These are phyloP conservation scores for Arabis hirsuta DNA, from an alignment of 345 rosid genomes.

Conservation along the genomic window DNA sequence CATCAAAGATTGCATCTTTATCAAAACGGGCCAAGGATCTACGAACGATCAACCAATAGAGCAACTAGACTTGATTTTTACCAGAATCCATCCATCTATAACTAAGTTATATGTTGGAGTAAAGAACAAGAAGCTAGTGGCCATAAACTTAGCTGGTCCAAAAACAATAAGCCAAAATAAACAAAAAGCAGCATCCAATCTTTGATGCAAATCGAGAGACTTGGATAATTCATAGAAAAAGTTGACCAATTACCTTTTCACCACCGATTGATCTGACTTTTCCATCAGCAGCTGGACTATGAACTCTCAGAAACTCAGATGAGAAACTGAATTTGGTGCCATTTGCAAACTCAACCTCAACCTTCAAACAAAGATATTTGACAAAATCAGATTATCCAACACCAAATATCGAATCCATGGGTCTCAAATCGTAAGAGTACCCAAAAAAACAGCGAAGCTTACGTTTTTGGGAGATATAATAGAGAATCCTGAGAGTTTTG, in stretches of 20 bases:
- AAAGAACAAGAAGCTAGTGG: slow-evolving; percentile 32
- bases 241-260: slow-evolving; percentile 62
- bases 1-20: slow-evolving; percentile 3
- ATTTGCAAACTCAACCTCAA: slow-evolving; percentile 76
- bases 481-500: slow-evolving; percentile 58
- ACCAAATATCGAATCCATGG: neutral
- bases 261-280: slow-evolving; percentile 81
- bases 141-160: slow-evolving; percentile 16
- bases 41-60: neutral
- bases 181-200: slow-evolving; percentile 25
- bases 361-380: slow-evolving; percentile 50
- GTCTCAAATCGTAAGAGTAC: neutral
- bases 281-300: slow-evolving; percentile 92
- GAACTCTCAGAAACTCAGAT: slow-evolving; percentile 74
- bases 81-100: slow-evolving; percentile 17
- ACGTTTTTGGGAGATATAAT: slow-evolving; percentile 66
- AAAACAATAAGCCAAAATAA: slow-evolving; percentile 33
- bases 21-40: neutral
- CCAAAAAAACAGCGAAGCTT: slow-evolving; percentile 29
- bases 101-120: slow-evolving; percentile 22
- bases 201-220: neutral
- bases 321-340: slow-evolving; percentile 65
- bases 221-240: too few species aligned
- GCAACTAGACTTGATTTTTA: neutral
- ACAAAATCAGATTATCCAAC: slow-evolving; percentile 30